phyloP scores from a whole-genome alignment of 257 asterid genomes.

The Nicotiana sylvestris region DNA sequence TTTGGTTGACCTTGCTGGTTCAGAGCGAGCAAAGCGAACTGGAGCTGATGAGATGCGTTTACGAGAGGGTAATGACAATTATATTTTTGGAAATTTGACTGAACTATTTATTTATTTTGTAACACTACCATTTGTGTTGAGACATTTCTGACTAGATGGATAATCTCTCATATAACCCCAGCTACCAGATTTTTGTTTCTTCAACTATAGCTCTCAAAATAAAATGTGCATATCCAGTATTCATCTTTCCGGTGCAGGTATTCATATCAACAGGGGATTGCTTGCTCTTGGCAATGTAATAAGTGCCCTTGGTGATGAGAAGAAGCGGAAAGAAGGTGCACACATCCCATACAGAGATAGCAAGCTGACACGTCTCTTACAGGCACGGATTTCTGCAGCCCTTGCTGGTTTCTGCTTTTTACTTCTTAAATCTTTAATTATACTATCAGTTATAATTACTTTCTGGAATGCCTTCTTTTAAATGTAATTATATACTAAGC shows the following conservation, averaged over 20 bases:
- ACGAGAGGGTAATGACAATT: slow-evolving; percentile 69
- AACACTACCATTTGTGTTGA: background rate
- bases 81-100: slow-evolving; percentile 10
- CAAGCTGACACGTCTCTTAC: slow-evolving; percentile 90
- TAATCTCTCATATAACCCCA: background rate
- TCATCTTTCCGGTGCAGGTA: slow-evolving; percentile 46
- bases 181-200: background rate
- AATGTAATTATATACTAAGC: background rate
- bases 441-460: background rate
- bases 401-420: background rate
- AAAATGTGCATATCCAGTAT: background rate
- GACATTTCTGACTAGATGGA: background rate
- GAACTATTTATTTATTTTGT: background rate
- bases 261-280: slow-evolving; percentile 93
- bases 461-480: background rate
- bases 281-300: slow-evolving; percentile 97
- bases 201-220: background rate
- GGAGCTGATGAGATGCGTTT: slow-evolving; percentile 96
- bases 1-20: slow-evolving; percentile 96
- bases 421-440: background rate
- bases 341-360: slow-evolving; percentile 99
- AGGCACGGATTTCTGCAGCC: slow-evolving; percentile 35
- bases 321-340: slow-evolving; percentile 91
- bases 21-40: slow-evolving; percentile 96
- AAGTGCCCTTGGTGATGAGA: slow-evolving; percentile 96